A percentile compares a stretch with the other conserved stretches of the same genome.
Conservation (phyloP, 2,329 filamentous ascomycete species). For the Claviceps digitariae region DNA sequence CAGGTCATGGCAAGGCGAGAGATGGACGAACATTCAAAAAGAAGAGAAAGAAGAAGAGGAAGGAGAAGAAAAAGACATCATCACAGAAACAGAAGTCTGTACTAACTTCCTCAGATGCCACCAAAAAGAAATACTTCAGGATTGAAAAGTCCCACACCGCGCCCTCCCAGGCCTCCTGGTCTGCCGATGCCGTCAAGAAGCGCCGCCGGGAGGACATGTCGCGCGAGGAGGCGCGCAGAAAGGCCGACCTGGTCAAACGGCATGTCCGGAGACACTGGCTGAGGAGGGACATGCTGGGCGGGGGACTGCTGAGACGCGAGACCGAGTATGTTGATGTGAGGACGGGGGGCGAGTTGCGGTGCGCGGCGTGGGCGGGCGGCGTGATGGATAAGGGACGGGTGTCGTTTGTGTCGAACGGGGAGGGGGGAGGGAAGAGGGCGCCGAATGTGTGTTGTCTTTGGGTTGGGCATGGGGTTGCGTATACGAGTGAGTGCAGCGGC, state of each 20-base stretch:
- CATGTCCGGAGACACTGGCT: slow-evolving; percentile 26
- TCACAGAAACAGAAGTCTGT: too few species aligned
- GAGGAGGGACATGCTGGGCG: slow-evolving; percentile 19
- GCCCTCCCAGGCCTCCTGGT: slow-evolving; percentile 37
- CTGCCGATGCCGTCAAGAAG: slow-evolving; percentile 43
- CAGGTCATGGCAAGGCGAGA: too few species aligned
- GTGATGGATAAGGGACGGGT: slow-evolving; percentile 27
- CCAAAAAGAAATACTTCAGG: slow-evolving; percentile 55
- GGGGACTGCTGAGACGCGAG: slow-evolving; percentile 16
- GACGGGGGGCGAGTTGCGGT: slow-evolving; percentile 12
- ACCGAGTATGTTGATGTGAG: slow-evolving; percentile 8
- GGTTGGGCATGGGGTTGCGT: slow-evolving; percentile 27
- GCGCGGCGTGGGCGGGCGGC: slow-evolving; percentile 25
- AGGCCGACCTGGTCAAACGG: slow-evolving; percentile 18
- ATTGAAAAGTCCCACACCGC: slow-evolving; percentile 45
- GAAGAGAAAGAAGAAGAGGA: background rate
- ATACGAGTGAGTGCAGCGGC: slow-evolving; percentile 25
- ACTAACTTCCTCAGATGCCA: slow-evolving; percentile 26
- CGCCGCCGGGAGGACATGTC: slow-evolving; percentile 32
- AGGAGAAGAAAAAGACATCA: background rate
- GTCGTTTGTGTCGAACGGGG: slow-evolving; percentile 19
- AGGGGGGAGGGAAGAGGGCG: slow-evolving; percentile 9
- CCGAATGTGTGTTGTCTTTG: slow-evolving; percentile 27
- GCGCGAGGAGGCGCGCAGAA: slow-evolving; percentile 12
- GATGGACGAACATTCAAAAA: too few species aligned